Conservation (phyloP, 805 yeast species). For the Metschnikowia noctiluminum region DNA sequence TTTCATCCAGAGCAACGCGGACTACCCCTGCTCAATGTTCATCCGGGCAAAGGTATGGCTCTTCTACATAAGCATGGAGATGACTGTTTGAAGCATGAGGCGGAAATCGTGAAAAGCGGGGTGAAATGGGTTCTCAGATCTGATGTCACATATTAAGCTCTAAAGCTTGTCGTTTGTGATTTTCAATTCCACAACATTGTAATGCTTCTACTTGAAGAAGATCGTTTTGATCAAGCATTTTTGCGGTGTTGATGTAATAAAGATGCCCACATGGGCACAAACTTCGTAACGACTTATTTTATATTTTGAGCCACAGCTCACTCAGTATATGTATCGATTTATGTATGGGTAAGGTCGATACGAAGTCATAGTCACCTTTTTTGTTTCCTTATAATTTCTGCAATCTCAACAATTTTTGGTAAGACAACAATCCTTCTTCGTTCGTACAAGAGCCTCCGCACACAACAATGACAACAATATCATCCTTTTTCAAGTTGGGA, state of each 20-base stretch:
- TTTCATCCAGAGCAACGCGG: conserved; percentile 38
- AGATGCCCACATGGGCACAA: neutral
- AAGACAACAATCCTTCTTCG: conserved; percentile 14
- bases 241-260: too few relatives aligned
- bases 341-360: neutral
- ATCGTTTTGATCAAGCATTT: too few relatives aligned
- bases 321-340: neutral
- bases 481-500: conserved; percentile 32
- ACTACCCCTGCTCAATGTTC: conserved; percentile 31
- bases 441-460: conserved; percentile 45
- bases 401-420: conserved; percentile 12
- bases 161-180: neutral
- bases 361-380: too few relatives aligned
- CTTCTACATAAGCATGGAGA: conserved; percentile 64
- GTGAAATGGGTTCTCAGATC: conserved; percentile 63
- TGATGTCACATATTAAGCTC: conserved; percentile 37
- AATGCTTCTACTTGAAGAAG: neutral
- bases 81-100: conserved; percentile 61
- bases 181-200: neutral
- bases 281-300: neutral
- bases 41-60: conserved; percentile 54
- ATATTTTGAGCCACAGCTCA: too few relatives aligned
- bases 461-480: conserved; percentile 50
- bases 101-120: conserved; percentile 47
- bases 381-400: conserved; percentile 1